Evolutionary conservation across 306 rosid genomes (phyloP), one percentile per base, ranked within the genome.

Genomic region (Rosa persica): DNA sequence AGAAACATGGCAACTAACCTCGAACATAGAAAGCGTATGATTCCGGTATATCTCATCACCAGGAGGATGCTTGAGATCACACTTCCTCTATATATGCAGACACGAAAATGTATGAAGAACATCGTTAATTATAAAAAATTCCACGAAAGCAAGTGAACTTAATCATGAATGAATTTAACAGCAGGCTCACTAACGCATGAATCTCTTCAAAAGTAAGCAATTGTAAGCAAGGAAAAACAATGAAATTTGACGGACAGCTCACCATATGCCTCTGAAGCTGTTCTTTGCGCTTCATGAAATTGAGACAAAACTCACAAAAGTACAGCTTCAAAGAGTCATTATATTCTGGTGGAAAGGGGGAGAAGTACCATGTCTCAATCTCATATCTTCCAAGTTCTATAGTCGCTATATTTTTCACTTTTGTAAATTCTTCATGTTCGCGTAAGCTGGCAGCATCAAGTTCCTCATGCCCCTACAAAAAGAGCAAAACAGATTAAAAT

Each of bases 241-340:
- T 44, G 72, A 23, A 16, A 70, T 73, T 79, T 79, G 82, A 81
- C 39, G 75, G 79, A 83, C 54, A 67, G 86, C 99, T 91, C 89
- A 96, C 99, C 99, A 96, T 91, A 87, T 96, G 99, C 92, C 99
- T 93, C 83, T 96, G 99, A 86, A 96, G 98, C 85, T 96, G 99
- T 82, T 96, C 97, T 85, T 96, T 96, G 83, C 97, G 97, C 87
- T 93, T 96, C 99, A 96, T 91, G 89, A 96, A 96, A 90, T 90
- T 96, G 89, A 96, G 99, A 87, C 99, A 93, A 85, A 96, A 96
- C 87, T 96, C 98, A 86, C 98, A 93, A 73, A 96, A 93, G 89
- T 85, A 96, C 81, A 96, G 86, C 91, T 89, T 91, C 84, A 89
- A 57, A 75, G 93, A 84, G 90, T 96, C 99, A 86, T 88, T 93